Evolutionary conservation across 441 rosid genomes (phyloP), one percentile per base, ranked within the genome.

Genomic region (Biscutella laevigata): DNA sequence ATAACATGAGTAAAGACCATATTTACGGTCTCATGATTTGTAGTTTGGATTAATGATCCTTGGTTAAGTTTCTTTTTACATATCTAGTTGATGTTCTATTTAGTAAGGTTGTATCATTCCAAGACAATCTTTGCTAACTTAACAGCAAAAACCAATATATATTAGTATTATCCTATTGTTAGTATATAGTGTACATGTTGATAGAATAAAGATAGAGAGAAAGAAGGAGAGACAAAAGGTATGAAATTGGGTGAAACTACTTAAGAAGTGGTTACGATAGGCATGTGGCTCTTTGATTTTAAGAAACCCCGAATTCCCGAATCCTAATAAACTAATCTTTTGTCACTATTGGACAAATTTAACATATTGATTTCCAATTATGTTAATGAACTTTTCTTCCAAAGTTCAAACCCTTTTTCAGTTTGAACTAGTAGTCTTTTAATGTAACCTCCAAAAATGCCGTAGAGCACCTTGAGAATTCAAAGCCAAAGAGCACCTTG

Each of bases 181-280:
- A 25, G 32, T 32, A 9, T 16, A 14, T 40, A 21, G n/a, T n/a
- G n/a, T n/a, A n/a, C n/a, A n/a, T 17, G 11, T 16, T 33, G 41
- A 12, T 24, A 13, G 4, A 36, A 5, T 2, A 36, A 34, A 19
- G 28, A 4, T 15, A 42, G 35, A 20, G 39, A 41, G 52, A 7
- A 43, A 21, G n/a, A 42, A 22, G 16, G 22, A 4, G 48, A 33
- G 57, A 29, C 49, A 38, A 39, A 49, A 38, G 27, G 40, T 39
- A 30, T 4, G 27, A 39, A 38, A 48, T 14, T 38, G 26, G 46
- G 33, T 46, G 62, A 46, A 12, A 36, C 26, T 19, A 29, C 8
- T 37, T 38, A 40, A 59, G 40, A 59, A 59, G 13, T 59, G 57
- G 49, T 19, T 39, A 21, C 7, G 41, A 59, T 59, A 59, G 57